Base-by-base conservation (phyloP, 2,329 filamentous ascomycete genomes). In the Penicillium sp. region DNA sequence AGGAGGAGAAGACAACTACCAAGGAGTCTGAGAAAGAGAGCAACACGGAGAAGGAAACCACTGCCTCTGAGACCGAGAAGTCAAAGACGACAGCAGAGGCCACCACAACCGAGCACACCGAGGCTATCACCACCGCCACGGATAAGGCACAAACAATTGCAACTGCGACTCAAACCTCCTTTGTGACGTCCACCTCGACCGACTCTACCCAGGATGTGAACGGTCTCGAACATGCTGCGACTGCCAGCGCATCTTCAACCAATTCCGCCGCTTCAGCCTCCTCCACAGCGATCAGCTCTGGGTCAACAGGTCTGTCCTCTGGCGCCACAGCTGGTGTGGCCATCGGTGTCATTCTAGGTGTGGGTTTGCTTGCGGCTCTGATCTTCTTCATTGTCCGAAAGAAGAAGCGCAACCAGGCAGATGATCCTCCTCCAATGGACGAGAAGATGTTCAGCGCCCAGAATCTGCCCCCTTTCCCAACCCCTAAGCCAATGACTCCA, bases 301-400 rank as follows among this genome's bases (percentile, higher is more conserved):
- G 63, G 14, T 70, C 74, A n/a, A 59, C 60, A 19, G 78, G 78
- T 16, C 67, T 82, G 59, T 74, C 76, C 2, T 69, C 70, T 16
- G 78, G 78, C 51, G 80, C 77, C 29, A 95, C 92, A 75, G 93
- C 92, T 44, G 95, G 95, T 59, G 84, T 97, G 60, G 91, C 89
- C 6, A 87, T 97, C 70, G 93, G 92, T 68, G 85, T 96, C 48
- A 76, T 97, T 31, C 80, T 88, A 7, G 85, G 85, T 49, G 67
- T 96, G 26, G 84, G 88, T 31, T 75, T 88, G 2, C 72, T 95
- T 26, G 85, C 86, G 29, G 78, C 87, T n/a, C 72, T 90, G 23
- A 80, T 90, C 21, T 88, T 91, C 70, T 87, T 96, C 73, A 73
- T 91, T 59, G 83, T 92, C 71, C 88, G 84, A 69, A 91, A 88